Evolutionary conservation across 148 eudicot genomes (phyloP).

Genomic region (Simmondsia chinensis): DNA sequence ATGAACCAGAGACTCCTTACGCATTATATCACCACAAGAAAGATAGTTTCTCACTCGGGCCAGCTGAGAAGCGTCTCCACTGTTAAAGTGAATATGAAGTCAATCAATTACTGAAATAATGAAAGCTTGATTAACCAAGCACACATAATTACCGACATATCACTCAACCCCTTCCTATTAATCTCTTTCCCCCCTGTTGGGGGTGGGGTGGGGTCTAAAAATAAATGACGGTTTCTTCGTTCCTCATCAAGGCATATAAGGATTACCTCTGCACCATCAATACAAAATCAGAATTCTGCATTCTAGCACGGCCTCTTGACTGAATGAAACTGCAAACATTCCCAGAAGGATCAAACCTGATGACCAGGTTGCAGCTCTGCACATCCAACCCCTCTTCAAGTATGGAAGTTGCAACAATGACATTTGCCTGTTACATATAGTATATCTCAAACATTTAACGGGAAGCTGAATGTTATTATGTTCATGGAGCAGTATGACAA

Average conservation of each 20-base stretch:
- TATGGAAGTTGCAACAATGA: constrained; percentile 80
- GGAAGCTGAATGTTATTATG: neutral
- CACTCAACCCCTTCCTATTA: too few relatives aligned
- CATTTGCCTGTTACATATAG: constrained; percentile 51
- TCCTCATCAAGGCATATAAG: neutral
- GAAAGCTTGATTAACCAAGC: too few relatives aligned
- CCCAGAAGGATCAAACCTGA: constrained; percentile 49
- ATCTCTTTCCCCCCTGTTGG: too few relatives aligned
- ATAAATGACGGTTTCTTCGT: too few relatives aligned
- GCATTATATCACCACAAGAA: constrained; percentile 58
- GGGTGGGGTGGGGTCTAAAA: too few relatives aligned
- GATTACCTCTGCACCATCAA: constrained; percentile 63
- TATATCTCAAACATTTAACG: neutral
- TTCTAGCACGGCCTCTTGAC: constrained; percentile 89
- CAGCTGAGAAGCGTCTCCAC: constrained; percentile 47
- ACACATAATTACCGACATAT: too few relatives aligned
- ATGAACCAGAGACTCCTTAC: constrained; percentile 57
- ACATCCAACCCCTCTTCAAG: constrained; percentile 74
- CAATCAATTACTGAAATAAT: too few relatives aligned
- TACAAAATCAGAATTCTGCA: constrained; percentile 61
- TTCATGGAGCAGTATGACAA: neutral
- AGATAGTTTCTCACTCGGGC: constrained; percentile 41
- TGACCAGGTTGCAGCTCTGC: constrained; percentile 59
- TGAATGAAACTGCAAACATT: constrained; percentile 91
- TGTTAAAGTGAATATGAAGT: constrained; percentile 11